Evolutionary conservation across 2,329 filamentous ascomycete genomes (phyloP), one percentile per base, ranked within the genome.

Genomic region (Fusarium falciforme): DNA sequence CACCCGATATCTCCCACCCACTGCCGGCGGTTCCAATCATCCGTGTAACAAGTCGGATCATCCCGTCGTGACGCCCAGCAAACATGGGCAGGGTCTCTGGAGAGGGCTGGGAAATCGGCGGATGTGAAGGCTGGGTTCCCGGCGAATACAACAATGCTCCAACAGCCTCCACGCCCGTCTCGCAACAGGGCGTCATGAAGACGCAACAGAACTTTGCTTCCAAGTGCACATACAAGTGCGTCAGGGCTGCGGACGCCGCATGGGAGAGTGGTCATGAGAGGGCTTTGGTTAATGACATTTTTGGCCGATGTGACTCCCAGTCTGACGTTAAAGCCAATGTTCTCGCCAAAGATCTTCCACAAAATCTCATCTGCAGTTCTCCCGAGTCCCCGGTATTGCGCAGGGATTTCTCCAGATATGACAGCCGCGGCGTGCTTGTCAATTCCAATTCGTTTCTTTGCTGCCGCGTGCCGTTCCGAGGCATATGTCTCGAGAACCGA

Each of bases 301-400:
- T 52, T 29, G 20, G 25, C 22, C 76, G 92, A 92, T 49, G 85
- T 85, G 10, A 90, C 90, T 5, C 89, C 90, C 10, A 90, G 84
- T 1, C 90, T 90, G 0, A 89, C 89, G 52, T 90, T 92, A 78
- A 92, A 92, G 3, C 87, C 85, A 86, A 60, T 66, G 42, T n/a
- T 52, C 22, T 52, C 25, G 9, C 14, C 12, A 14, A 25, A 52
- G 6, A 52, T n/a, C 25, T 42, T 66, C 6, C 16, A 35, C 42
- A 66, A 49, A 27, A 66, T 8, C 14, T 66, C 63, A 11, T 60
- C 55, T 16, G 55, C 17, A 3, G 25, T 52, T 17, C 14, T 52
- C 14, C 11, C 63, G 40, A 52, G 42, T 3, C 83, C 83, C 58
- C 75, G 76, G 80, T 83, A 85, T 40, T 80, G 79, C 16, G 81